Percentiles rank a stretch among this genome's conserved stretches.
Evolutionary conservation across 2,329 filamentous ascomycete species (phyloP).

Genomic region (Colletotrichum magnum): DNA sequence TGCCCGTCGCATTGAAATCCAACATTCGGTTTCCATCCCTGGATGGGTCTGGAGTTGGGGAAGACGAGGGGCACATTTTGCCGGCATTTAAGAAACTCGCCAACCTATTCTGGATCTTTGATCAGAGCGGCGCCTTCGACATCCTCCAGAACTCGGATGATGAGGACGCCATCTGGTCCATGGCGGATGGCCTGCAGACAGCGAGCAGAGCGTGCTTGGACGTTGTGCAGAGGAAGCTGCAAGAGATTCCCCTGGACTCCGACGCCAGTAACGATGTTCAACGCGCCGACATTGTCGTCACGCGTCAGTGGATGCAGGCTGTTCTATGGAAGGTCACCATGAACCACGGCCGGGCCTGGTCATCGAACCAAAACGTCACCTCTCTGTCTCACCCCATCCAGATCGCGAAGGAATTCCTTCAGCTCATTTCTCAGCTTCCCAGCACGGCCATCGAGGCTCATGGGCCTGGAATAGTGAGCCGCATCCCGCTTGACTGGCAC

Average conservation of each 20-base stretch:
- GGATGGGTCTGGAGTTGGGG: constrained; percentile 49
- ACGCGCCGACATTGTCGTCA: constrained; percentile 63
- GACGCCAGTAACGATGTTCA: constrained; percentile 63
- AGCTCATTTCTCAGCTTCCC: constrained; percentile 58
- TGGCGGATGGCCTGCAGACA: constrained; percentile 42
- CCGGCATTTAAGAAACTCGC: constrained; percentile 65
- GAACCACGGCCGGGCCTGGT: constrained; percentile 47
- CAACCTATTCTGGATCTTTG: constrained; percentile 64
- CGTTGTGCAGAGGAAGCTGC: constrained; percentile 58
- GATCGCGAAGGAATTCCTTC: constrained; percentile 62
- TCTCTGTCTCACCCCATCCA: constrained; percentile 54
- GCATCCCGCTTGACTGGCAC: background rate
- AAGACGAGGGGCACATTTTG: constrained; percentile 59
- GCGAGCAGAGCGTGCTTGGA: constrained; percentile 51
- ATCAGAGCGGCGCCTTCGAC: constrained; percentile 63
- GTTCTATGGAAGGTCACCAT: constrained; percentile 61
- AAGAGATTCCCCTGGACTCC: constrained; percentile 55
- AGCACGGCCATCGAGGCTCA: constrained; percentile 63
- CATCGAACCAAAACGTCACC: constrained; percentile 38
- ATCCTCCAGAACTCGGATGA: constrained; percentile 57
- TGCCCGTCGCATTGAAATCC: constrained; percentile 60
- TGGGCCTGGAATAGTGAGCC: constrained; percentile 57
- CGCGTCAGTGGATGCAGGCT: constrained; percentile 65
- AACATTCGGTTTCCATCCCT: constrained; percentile 54
- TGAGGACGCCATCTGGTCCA: constrained; percentile 47